Percentiles rank a stretch among this genome's conserved stretches.
phyloP scores from a whole-genome alignment of 345 rosid species.

The Gossypioides kirkii region DNA sequence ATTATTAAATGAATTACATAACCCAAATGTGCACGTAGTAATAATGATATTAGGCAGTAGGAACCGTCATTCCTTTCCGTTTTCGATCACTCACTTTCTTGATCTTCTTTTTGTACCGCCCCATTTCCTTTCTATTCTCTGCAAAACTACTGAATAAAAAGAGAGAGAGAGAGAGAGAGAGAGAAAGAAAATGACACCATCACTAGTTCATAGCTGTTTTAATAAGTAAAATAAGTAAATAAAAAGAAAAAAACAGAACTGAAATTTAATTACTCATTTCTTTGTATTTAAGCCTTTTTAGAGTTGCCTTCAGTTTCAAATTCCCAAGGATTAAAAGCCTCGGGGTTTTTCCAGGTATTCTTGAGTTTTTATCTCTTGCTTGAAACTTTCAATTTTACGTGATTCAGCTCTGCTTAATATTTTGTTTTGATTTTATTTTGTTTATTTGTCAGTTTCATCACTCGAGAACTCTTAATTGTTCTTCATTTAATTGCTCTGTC shows the following conservation, averaged over 20 bases:
- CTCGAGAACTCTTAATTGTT: conserved; percentile 14
- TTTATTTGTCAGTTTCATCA: neutral
- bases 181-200: neutral
- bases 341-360: conserved; percentile 15
- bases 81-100: neutral
- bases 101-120: neutral
- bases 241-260: neutral
- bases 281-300: neutral
- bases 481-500: conserved; percentile 18
- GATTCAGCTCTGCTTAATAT: neutral
- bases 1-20: too few species aligned
- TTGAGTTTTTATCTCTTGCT: conserved; percentile 15
- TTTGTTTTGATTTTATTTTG: neutral
- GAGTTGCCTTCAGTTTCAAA: neutral
- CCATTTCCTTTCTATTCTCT: neutral
- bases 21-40: too few species aligned
- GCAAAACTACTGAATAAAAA: neutral
- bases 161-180: neutral
- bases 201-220: neutral
- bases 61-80: neutral
- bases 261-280: neutral
- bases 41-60: neutral
- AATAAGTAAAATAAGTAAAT: neutral
- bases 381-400: conserved; percentile 4
- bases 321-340: neutral